Percentiles rank a stretch among this genome's conserved stretches.
Evolutionary conservation across 2,329 filamentous ascomycete genomes (phyloP).

Genomic region (Rhinocladiella similis): DNA sequence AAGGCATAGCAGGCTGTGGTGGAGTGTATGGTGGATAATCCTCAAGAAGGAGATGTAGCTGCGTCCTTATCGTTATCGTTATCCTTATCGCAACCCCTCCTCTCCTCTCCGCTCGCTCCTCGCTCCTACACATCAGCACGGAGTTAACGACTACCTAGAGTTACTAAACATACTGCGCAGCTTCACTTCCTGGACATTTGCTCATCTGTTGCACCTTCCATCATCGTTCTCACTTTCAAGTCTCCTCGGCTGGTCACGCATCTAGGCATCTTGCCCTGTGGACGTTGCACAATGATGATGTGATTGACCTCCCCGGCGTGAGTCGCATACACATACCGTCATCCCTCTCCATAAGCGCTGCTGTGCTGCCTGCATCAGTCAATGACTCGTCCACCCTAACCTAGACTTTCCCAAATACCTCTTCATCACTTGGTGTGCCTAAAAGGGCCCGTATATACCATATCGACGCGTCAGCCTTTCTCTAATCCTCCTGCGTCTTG

Average conservation of each 20-base stretch:
- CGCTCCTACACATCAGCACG: not conserved
- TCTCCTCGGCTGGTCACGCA: too few species aligned
- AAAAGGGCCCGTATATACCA: not conserved
- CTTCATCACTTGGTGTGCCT: not conserved
- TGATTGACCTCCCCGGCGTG: too few species aligned
- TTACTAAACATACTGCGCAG: too few species aligned
- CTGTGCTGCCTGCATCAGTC: not conserved
- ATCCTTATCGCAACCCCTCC: not conserved
- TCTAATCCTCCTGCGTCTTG: not conserved
- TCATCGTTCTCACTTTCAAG: too few species aligned
- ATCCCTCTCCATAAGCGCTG: not conserved
- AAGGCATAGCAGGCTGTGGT: not conserved
- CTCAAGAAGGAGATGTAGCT: not conserved
- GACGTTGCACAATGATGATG: too few species aligned
- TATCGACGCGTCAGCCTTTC: not conserved
- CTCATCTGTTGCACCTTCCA: too few species aligned
- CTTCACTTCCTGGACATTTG: too few species aligned
- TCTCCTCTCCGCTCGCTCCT: not conserved
- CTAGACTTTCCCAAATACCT: not conserved
- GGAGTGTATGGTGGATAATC: not conserved
- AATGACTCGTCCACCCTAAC: not conserved
- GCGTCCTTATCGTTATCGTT: too few species aligned
- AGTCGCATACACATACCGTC: too few species aligned
- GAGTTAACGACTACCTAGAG: too few species aligned
- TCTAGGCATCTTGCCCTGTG: too few species aligned